Evolutionary conservation across 306 rosid genomes (phyloP).

Genomic region (Castanea crenata): DNA sequence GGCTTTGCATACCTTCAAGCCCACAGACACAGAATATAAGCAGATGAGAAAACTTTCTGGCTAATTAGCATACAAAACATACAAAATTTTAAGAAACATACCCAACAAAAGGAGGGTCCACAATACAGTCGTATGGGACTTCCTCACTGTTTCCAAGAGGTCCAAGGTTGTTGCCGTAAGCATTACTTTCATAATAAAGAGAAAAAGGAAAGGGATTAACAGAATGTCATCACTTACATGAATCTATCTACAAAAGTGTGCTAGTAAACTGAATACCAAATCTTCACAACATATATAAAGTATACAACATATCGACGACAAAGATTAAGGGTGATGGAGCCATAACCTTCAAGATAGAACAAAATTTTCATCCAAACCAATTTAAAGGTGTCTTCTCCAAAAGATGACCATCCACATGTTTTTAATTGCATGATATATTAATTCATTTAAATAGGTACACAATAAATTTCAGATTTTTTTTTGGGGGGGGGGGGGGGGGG

Average conservation of each 20-base stretch:
- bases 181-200: slow-evolving; percentile 25
- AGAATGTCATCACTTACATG: slow-evolving; percentile 15
- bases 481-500: too few species aligned
- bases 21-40: slow-evolving; percentile 16
- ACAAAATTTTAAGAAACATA: slow-evolving; percentile 32
- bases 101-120: slow-evolving; percentile 92
- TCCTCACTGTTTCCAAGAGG: slow-evolving; percentile 42
- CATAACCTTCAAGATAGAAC: neutral
- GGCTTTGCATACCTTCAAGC: slow-evolving; percentile 74
- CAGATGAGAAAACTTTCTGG: slow-evolving; percentile 13
- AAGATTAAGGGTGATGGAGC: neutral
- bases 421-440: too few species aligned
- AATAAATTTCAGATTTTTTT: too few species aligned
- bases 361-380: too few species aligned
- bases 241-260: neutral
- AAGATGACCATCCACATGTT: too few species aligned
- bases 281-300: neutral
- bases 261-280: neutral
- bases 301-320: neutral
- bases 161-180: slow-evolving; percentile 34
- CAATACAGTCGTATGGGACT: slow-evolving; percentile 63
- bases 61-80: slow-evolving; percentile 6
- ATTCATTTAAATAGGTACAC: too few species aligned
- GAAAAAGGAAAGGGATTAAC: slow-evolving; percentile 16
- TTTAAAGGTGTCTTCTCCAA: too few species aligned